Base-by-base conservation (phyloP, 208 protist species). In the Leishmania aethiopica region DNA sequence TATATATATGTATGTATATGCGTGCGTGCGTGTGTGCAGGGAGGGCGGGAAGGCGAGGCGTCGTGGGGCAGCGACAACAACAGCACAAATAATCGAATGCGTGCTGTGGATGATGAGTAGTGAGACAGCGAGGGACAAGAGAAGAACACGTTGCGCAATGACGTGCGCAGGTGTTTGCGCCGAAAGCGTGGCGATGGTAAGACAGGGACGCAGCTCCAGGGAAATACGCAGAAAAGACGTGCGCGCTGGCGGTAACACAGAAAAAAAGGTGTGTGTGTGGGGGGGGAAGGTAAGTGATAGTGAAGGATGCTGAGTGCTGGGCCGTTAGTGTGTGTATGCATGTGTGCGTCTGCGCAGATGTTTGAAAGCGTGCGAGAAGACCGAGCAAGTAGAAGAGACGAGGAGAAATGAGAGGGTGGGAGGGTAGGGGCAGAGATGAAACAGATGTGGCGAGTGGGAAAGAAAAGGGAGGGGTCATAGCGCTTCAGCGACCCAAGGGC, bases 311-410 rank as follows among this genome's bases (percentile, higher is more conserved):
- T 37, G 71, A 17, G 22, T 15, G 71, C 47, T 19, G 19, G 22
- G 47, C n/a, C 7, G 2, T 32, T 51, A 13, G 47, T 75, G 71
- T 22, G 47, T 32, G 47, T 57, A 19, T 35, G 71, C 35, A 22
- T 37, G 71, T 51, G 71, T 47, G 71, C 35, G 71, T 51, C 28
- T 35, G 22, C 28, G 47, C n/a, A 62, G 22, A 32, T 7, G 40
- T 51, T 28, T 13, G 69, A 1, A 49, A 28, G 49, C 32, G 25
- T 40, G 4, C 1, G 32, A 22, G 11, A 55, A 55, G 42, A 17
- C 32, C 11, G 76, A 75, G 74, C 45, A 74, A 80, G 53, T 62
- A 75, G 22, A 74, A 77, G 57, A 49, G 51, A 53, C 78, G 40
- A 45, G 22, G 32, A 74, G 28, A 49, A 75, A 47, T 13, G 42